phyloP scores from a whole-genome alignment of 441 rosid species.

The Lepidium campestre region DNA sequence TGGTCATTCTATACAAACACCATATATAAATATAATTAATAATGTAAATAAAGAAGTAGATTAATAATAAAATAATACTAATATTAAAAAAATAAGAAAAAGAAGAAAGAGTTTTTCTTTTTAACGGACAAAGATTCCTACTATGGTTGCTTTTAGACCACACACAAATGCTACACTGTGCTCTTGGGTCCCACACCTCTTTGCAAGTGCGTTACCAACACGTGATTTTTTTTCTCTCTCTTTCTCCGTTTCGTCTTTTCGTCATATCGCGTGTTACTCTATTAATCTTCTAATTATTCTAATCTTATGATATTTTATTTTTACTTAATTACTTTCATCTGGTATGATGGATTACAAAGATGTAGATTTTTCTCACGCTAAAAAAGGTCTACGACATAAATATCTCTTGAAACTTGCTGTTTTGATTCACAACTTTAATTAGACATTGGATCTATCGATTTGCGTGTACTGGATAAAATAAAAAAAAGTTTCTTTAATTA shows the following conservation, averaged over 20 bases:
- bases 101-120: conserved; percentile 10
- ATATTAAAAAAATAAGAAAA: not conserved
- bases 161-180: conserved; percentile 46
- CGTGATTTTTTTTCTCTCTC: conserved; percentile 31
- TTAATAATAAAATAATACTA: not conserved
- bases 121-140: conserved; percentile 65
- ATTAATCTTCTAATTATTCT: not conserved
- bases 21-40: not conserved
- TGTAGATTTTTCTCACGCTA: not conserved
- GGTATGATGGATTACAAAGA: not conserved
- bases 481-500: not conserved
- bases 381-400: not conserved
- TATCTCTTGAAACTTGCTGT: not conserved
- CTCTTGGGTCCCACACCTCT: conserved; percentile 43
- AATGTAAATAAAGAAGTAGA: not conserved
- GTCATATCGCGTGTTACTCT: not conserved
- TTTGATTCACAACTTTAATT: not conserved
- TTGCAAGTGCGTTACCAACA: conserved; percentile 28
- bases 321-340: not conserved
- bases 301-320: too few relatives aligned
- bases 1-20: not conserved
- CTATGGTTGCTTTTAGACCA: conserved; percentile 50
- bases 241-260: not conserved
- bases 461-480: not conserved
- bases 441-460: not conserved